phyloP scores from a whole-genome alignment of 306 rosid species.

The Carpinus fangiana region DNA sequence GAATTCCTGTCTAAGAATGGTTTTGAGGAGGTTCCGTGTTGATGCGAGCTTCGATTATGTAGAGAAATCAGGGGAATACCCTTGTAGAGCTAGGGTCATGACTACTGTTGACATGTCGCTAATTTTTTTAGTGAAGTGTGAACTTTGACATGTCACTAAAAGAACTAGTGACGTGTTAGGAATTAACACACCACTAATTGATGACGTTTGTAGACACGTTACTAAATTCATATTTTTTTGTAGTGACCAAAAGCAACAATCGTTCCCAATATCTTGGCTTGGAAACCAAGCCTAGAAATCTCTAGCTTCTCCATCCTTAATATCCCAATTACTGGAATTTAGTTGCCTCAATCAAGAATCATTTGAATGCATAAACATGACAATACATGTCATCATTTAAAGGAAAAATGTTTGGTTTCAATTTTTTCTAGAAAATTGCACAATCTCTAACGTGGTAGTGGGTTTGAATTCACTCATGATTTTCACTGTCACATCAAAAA shows the following conservation, averaged over 20 bases:
- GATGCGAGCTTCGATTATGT: background rate
- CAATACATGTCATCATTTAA: too few relatives aligned
- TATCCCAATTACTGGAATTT: background rate
- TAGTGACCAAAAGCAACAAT: background rate
- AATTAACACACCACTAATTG: background rate
- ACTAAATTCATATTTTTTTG: too few relatives aligned
- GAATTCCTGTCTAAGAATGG: slow-evolving; percentile 3
- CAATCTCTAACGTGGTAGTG: too few relatives aligned
- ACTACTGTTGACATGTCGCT: slow-evolving; percentile 3
- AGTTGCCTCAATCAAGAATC: background rate
- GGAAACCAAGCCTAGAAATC: background rate
- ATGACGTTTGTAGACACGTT: too few relatives aligned
- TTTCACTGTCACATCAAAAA: too few relatives aligned
- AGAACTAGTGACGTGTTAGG: too few relatives aligned
- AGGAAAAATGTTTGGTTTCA: too few relatives aligned
- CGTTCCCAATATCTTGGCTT: background rate
- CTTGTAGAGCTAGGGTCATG: slow-evolving; percentile 27
- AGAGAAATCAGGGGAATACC: slow-evolving; percentile 10
- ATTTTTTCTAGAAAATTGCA: too few relatives aligned
- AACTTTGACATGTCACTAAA: too few relatives aligned
- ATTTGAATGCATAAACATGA: background rate
- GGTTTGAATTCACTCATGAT: too few relatives aligned
- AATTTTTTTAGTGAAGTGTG: too few relatives aligned
- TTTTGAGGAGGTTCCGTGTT: background rate
- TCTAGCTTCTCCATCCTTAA: background rate